Evolutionary conservation across 2,329 filamentous ascomycete species (phyloP).

Genomic region (Dothideomycetes sp.): DNA sequence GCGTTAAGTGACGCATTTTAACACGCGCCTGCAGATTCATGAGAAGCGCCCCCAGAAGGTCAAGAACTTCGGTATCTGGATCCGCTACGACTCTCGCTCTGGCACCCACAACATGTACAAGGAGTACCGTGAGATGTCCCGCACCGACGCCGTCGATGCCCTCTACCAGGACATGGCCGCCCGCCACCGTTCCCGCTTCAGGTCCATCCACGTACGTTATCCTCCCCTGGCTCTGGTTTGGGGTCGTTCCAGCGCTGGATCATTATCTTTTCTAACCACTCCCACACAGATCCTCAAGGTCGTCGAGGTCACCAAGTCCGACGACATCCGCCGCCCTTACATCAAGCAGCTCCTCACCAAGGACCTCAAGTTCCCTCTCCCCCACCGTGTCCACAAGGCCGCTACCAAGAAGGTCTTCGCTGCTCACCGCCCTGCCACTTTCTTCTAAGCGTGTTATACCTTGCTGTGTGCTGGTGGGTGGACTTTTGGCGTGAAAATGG

Average conservation of each 20-base stretch:
- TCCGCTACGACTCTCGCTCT: constrained; percentile 99
- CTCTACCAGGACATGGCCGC: constrained; percentile 99
- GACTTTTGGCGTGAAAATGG: constrained; percentile 2
- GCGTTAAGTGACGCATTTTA: constrained; percentile 13
- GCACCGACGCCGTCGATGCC: constrained; percentile 88
- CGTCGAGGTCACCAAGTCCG: constrained; percentile 89
- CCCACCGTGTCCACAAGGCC: constrained; percentile 84
- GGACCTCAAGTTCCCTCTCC: constrained; percentile 95
- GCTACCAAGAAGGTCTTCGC: constrained; percentile 84
- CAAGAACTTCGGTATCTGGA: constrained; percentile 99
- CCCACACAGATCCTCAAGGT: constrained; percentile 81
- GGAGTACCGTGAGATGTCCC: constrained; percentile 99
- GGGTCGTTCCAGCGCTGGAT: background rate
- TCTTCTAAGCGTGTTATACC: constrained; percentile 62
- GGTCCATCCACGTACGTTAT: constrained; percentile 87
- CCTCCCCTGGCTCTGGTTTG: background rate
- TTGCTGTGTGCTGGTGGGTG: constrained; percentile 10
- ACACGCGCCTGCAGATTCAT: constrained; percentile 56
- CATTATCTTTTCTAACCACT: constrained; percentile 10
- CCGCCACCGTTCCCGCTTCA: constrained; percentile 95
- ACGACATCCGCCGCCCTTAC: constrained; percentile 95
- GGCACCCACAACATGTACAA: constrained; percentile 99
- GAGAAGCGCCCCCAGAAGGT: constrained; percentile 99
- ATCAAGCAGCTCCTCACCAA: constrained; percentile 97
- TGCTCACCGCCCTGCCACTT: constrained; percentile 88